These are phyloP conservation scores for Macrophomina pseudophaseolina DNA, from an alignment of 2,329 filamentous ascomycete species.

Conservation along the genomic window DNA sequence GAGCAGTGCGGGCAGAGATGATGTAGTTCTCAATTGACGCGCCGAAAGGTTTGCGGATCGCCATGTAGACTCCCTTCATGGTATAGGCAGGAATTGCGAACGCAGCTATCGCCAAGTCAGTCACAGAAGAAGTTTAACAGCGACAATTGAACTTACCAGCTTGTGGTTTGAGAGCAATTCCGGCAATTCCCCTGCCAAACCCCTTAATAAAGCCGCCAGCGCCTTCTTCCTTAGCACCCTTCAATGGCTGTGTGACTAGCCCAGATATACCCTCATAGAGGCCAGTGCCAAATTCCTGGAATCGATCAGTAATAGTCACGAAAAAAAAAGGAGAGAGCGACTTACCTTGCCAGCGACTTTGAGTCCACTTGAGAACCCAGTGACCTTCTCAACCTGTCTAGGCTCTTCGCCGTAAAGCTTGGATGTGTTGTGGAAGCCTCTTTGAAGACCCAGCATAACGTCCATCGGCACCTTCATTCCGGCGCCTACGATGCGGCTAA, in stretches of 20 bases:
- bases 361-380: constrained; percentile 75
- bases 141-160: constrained; percentile 56
- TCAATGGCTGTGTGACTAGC: constrained; percentile 76
- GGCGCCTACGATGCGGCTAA: constrained; percentile 75
- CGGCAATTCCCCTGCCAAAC: constrained; percentile 81
- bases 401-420: constrained; percentile 85
- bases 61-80: constrained; percentile 80
- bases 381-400: constrained; percentile 78
- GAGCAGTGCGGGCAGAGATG: constrained; percentile 73
- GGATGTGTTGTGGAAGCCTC: constrained; percentile 87
- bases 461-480: constrained; percentile 83
- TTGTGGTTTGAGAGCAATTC: constrained; percentile 79
- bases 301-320: constrained; percentile 2
- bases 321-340: neutral
- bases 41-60: constrained; percentile 73
- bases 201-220: constrained; percentile 75
- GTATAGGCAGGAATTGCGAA: constrained; percentile 75
- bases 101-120: neutral
- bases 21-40: constrained; percentile 79
- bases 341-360: constrained; percentile 72
- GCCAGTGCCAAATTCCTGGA: constrained; percentile 72
- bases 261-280: constrained; percentile 83
- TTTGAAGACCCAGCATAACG: constrained; percentile 79
- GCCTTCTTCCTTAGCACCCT: constrained; percentile 70
- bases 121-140: too few relatives aligned